A percentile compares a stretch with the other conserved stretches of the same genome.
Conservation (phyloP, 257 asterid species). For the Apocynum venetum region DNA sequence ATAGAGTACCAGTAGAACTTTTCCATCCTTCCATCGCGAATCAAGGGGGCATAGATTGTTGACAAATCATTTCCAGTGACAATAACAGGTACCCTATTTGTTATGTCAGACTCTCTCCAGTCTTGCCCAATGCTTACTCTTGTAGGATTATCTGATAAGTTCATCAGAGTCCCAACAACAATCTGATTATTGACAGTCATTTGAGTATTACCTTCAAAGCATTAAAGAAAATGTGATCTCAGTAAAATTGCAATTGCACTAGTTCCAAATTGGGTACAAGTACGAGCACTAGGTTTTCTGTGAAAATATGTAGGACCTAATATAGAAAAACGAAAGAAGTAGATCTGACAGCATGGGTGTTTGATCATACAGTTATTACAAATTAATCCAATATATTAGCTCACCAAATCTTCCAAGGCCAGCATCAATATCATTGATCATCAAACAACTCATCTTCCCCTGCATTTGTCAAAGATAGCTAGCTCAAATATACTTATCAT, state of each 20-base stretch:
- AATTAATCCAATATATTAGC: slow-evolving; percentile 19
- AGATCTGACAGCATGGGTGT: neutral
- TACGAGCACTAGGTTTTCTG: neutral
- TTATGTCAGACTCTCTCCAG: slow-evolving; percentile 75
- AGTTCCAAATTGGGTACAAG: slow-evolving; percentile 11
- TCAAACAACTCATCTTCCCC: slow-evolving; percentile 97
- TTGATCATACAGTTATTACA: neutral
- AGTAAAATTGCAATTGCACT: slow-evolving; percentile 14
- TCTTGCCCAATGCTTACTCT: slow-evolving; percentile 92
- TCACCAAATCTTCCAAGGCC: slow-evolving; percentile 97
- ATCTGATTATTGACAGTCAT: slow-evolving; percentile 95
- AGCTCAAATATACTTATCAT: slow-evolving; percentile 8
- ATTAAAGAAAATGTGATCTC: slow-evolving; percentile 16
- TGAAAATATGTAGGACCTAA: neutral
- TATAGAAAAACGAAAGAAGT: slow-evolving; percentile 8
- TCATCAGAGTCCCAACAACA: slow-evolving; percentile 90
- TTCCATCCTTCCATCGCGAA: slow-evolving; percentile 98
- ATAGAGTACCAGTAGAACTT: slow-evolving; percentile 75
- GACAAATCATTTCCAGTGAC: slow-evolving; percentile 90
- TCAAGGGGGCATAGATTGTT: slow-evolving; percentile 76
- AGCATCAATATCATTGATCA: slow-evolving; percentile 95
- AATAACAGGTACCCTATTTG: slow-evolving; percentile 73
- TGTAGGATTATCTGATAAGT: slow-evolving; percentile 83
- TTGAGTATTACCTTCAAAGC: slow-evolving; percentile 68
- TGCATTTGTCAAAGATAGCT: slow-evolving; percentile 32